Percentiles rank a stretch among this genome's conserved stretches.
These are phyloP conservation scores for Orychophragmus violaceus DNA, from an alignment of 345 rosid genomes.

Conservation along the genomic window DNA sequence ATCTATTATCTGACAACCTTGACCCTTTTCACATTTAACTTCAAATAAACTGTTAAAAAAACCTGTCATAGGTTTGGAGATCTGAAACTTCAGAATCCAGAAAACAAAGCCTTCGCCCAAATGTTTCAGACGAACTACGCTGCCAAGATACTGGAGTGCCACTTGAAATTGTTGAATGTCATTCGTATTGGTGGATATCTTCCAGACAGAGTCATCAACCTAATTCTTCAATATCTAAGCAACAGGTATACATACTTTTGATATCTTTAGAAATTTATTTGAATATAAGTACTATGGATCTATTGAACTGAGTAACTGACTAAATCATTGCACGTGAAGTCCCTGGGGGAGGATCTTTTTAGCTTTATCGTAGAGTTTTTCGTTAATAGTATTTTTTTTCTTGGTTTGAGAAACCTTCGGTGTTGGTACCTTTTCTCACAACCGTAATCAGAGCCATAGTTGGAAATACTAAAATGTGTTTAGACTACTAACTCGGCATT, in stretches of 20 bases:
- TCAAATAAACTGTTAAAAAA: not conserved
- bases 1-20: not conserved
- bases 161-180: constrained; percentile 76
- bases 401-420: not conserved
- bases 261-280: not conserved
- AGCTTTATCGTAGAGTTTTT: not conserved
- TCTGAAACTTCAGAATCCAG: constrained; percentile 86
- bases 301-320: too few relatives aligned
- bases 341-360: not conserved
- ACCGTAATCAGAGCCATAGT: not conserved
- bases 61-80: constrained; percentile 77
- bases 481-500: not conserved
- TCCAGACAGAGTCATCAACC: constrained; percentile 94
- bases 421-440: not conserved
- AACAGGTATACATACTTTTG: constrained; percentile 53
- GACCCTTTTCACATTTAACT: not conserved
- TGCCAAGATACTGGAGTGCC: constrained; percentile 88
- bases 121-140: constrained; percentile 89
- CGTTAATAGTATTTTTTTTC: not conserved
- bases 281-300: not conserved
- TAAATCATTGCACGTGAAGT: not conserved
- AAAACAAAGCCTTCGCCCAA: constrained; percentile 84
- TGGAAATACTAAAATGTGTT: not conserved
- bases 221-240: constrained; percentile 92
- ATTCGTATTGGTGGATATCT: constrained; percentile 86